Base-by-base conservation (phyloP, 768 basidiomycete genomes). In the Pulveroboletus sp. region DNA sequence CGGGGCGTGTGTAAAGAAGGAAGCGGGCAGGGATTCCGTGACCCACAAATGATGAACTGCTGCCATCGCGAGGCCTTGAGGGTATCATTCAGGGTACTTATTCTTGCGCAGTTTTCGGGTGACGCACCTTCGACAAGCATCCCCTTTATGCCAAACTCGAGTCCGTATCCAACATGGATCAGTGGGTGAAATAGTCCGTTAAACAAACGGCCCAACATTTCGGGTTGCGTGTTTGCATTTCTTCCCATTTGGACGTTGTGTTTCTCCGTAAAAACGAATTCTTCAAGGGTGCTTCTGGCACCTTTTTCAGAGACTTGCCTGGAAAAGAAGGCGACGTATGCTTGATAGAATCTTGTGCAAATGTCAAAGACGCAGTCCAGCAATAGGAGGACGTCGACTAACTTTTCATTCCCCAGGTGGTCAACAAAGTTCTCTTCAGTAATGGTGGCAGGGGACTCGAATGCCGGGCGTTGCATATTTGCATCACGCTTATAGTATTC, bases 131-230 rank as follows among this genome's bases (percentile, higher is more conserved):
- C 85, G 5, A 76, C 76, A 1, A 82, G 57, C 61, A 85, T 71
- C 1, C 84, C 86, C 14, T 75, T 78, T 31, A 86, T 42, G 8
- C 75, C 75, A 50, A 87, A 86, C 63, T 87, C 86, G 4, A 72
- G 51, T 0, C 84, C 85, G 55, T 80, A 76, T 3, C 82, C 84
- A 9, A 69, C 55, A 57, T 86, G 81, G 38, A 87, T 86, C 47
- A 85, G 38, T 0, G 85, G 75, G 55, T 88, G 86, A 2, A 86
- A 5, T 19, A 86, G 55, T 0, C 76, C 80, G 0, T 72, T 65
- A 13, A 51, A 24, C 47, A 81, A 71, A 16, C 81, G 76, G 45
- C 65, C 70, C 6, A 86, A 61, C 79, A 87, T 80, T 48, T 73
- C 67, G 0, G 79, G 80, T 22, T 77, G 73, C 3, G 50, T 5